These are phyloP conservation scores for Crucibulum laeve DNA, from an alignment of 768 basidiomycete genomes.

Conservation along the genomic window DNA sequence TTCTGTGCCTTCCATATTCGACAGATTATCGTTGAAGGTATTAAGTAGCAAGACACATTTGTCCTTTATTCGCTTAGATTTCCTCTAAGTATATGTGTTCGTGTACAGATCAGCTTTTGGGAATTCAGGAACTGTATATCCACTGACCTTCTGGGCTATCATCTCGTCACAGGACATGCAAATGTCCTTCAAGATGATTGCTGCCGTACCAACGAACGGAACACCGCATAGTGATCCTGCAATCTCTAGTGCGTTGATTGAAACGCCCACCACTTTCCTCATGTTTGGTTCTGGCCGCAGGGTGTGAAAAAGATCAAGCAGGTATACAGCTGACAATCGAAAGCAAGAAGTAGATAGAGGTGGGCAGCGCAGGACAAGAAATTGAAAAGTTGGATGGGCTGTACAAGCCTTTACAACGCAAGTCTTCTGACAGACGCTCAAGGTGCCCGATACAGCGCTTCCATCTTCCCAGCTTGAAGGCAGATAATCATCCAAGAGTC, in stretches of 20 bases:
- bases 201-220: constrained; percentile 41
- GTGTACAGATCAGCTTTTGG: constrained; percentile 12
- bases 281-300: constrained; percentile 6
- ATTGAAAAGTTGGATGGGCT: no score
- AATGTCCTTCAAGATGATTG: constrained; percentile 39
- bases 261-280: constrained; percentile 15
- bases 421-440: no score
- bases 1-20: constrained; percentile 34
- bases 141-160: constrained; percentile 41
- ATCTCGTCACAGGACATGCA: constrained; percentile 41
- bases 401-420: no score
- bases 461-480: no score
- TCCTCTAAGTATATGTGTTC: constrained; percentile 18
- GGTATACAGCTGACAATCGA: background rate
- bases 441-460: no score
- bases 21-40: constrained; percentile 34
- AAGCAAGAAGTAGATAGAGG: constrained; percentile 2
- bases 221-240: constrained; percentile 40
- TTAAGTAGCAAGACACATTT: constrained; percentile 36
- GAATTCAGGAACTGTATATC: constrained; percentile 1
- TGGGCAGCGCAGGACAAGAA: no score
- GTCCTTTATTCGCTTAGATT: constrained; percentile 34
- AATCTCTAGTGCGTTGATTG: constrained; percentile 30
- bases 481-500: no score
- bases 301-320: background rate